phyloP scores from a whole-genome alignment of 1,139 yeast species.

The Keqinozyma sinolaborantium region DNA sequence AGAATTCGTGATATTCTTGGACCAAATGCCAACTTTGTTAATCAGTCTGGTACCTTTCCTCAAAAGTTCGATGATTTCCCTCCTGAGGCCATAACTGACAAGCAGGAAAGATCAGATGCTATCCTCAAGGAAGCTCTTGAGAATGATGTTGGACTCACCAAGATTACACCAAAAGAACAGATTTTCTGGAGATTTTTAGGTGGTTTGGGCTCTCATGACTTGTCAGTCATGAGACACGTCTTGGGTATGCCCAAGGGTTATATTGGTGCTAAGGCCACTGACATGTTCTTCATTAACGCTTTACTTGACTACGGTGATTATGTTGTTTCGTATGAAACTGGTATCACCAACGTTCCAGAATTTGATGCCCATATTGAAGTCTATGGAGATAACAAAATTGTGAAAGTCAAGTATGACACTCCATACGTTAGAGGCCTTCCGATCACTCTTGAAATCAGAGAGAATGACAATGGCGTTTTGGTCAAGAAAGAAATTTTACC shows the following conservation, averaged over 20 bases:
- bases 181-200: constrained; percentile 2
- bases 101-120: background rate
- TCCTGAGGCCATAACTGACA: constrained; percentile 1
- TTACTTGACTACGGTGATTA: constrained; percentile 2
- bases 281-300: background rate
- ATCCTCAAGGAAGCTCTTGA: constrained; percentile 1
- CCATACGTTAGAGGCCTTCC: constrained; percentile 4
- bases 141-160: constrained; percentile 1
- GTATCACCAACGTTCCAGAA: constrained; percentile 1
- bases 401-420: constrained; percentile 1
- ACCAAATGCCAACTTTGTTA: constrained; percentile 1
- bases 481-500: constrained; percentile 3
- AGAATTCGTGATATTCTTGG: constrained; percentile 2
- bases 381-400: constrained; percentile 1
- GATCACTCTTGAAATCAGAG: constrained; percentile 2
- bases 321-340: constrained; percentile 2
- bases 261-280: constrained; percentile 1
- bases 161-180: background rate
- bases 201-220: constrained; percentile 3
- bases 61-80: background rate
- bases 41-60: constrained; percentile 3
- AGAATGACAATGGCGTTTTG: constrained; percentile 1
- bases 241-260: constrained; percentile 1
- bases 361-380: constrained; percentile 3
- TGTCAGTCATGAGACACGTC: constrained; percentile 2